Evolutionary conservation across 2,329 filamentous ascomycete species (phyloP).

Genomic region (Hirsutella thompsonii): DNA sequence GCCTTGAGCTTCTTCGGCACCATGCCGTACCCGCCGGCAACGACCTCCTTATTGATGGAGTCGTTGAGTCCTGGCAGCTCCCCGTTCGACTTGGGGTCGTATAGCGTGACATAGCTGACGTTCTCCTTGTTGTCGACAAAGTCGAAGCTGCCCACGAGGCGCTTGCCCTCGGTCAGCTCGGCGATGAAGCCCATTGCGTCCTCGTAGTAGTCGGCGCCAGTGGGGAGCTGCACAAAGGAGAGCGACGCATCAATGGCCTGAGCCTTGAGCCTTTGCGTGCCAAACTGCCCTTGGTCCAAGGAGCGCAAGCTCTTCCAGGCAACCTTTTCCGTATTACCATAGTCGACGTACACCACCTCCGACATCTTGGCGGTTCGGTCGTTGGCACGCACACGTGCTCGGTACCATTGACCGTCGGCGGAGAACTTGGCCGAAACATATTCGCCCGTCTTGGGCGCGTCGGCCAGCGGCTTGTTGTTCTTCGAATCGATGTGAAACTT

Average conservation of each 20-base stretch:
- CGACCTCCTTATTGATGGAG: slow-evolving; percentile 81
- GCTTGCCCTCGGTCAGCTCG: slow-evolving; percentile 59
- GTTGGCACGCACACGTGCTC: slow-evolving; percentile 79
- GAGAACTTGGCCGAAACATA: slow-evolving; percentile 85
- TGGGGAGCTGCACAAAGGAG: slow-evolving; percentile 81
- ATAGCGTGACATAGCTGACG: slow-evolving; percentile 73
- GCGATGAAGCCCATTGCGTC: slow-evolving; percentile 69
- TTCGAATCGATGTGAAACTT: slow-evolving; percentile 77
- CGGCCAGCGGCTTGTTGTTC: slow-evolving; percentile 61
- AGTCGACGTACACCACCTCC: slow-evolving; percentile 91
- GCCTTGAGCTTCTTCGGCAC: slow-evolving; percentile 82
- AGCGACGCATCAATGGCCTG: slow-evolving; percentile 82
- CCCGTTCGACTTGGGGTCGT: slow-evolving; percentile 57
- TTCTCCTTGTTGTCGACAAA: slow-evolving; percentile 68
- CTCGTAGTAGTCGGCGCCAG: slow-evolving; percentile 64
- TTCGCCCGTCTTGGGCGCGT: slow-evolving; percentile 80
- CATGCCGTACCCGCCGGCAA: slow-evolving; percentile 76
- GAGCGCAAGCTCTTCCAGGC: slow-evolving; percentile 75
- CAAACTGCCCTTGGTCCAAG: slow-evolving; percentile 70
- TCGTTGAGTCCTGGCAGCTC: slow-evolving; percentile 47
- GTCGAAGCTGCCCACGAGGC: slow-evolving; percentile 86
- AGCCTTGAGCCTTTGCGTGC: slow-evolving; percentile 64
- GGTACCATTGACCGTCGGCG: slow-evolving; percentile 87
- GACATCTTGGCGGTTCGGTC: slow-evolving; percentile 81
- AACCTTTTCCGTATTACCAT: slow-evolving; percentile 84